These are phyloP conservation scores for Pelargonium nanum DNA, from an alignment of 345 rosid genomes.

Conservation along the genomic window DNA sequence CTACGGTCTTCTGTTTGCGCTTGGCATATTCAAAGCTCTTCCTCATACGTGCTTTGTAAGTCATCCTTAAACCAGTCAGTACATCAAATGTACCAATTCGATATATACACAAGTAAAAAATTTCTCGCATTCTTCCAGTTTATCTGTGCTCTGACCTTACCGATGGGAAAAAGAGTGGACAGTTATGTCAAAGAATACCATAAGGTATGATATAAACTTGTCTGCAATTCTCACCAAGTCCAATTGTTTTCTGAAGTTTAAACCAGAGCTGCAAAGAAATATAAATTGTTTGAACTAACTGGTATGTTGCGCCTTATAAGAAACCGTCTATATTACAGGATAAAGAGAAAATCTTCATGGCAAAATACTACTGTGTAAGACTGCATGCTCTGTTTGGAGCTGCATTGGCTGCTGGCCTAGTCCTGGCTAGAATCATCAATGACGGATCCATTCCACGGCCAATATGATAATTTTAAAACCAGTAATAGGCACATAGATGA, in stretches of 20 bases:
- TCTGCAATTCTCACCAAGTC: too few species aligned
- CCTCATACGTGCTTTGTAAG: conserved; percentile 37
- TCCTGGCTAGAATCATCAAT: conserved; percentile 29
- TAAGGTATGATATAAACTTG: conserved; percentile 28
- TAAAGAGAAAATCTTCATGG: conserved; percentile 75
- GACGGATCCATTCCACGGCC: conserved; percentile 10
- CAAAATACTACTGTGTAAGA: conserved; percentile 83
- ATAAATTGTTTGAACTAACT: not conserved
- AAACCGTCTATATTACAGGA: conserved; percentile 31
- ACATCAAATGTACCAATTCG: too few species aligned
- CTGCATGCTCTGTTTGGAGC: conserved; percentile 67
- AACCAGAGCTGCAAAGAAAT: not conserved
- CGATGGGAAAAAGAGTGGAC: conserved; percentile 54
- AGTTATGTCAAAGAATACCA: conserved; percentile 65
- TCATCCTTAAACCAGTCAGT: too few species aligned
- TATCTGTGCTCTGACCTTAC: conserved; percentile 58
- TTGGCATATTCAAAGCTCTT: conserved; percentile 46
- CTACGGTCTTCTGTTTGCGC: conserved; percentile 35
- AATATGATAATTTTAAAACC: too few species aligned
- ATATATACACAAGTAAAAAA: not conserved
- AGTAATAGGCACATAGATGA: too few species aligned
- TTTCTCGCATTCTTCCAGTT: conserved; percentile 26
- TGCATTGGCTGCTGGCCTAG: conserved; percentile 61
- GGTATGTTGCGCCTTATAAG: not conserved
- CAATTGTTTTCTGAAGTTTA: not conserved